phyloP scores from a whole-genome alignment of 2,329 filamentous ascomycete species.

The Paecilomyces sp. region DNA sequence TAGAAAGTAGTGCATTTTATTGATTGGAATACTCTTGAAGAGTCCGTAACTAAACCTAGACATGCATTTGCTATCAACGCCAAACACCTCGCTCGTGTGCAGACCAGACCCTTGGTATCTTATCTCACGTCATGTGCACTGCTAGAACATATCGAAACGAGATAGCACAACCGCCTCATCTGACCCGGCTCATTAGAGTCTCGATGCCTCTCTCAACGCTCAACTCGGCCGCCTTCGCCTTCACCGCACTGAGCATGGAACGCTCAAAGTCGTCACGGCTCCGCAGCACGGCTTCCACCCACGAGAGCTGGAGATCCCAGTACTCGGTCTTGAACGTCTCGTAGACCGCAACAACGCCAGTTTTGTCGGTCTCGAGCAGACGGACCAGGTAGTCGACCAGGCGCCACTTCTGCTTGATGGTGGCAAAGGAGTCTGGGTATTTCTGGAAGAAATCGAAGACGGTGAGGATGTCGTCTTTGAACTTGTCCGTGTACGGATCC shows the following conservation, averaged over 20 bases:
- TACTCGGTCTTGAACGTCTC: slow-evolving; percentile 76
- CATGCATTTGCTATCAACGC: slow-evolving; percentile 5
- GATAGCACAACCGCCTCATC: slow-evolving; percentile 54
- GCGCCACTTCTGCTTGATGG: slow-evolving; percentile 87
- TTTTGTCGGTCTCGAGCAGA: slow-evolving; percentile 68
- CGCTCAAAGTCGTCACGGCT: slow-evolving; percentile 90
- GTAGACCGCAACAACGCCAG: slow-evolving; percentile 68
- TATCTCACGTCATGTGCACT: background rate
- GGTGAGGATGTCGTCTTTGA: slow-evolving; percentile 85
- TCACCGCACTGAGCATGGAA: slow-evolving; percentile 79
- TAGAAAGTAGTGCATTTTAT: too few species aligned
- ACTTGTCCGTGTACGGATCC: slow-evolving; percentile 86
- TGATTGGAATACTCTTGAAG: background rate
- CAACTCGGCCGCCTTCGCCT: slow-evolving; percentile 79
- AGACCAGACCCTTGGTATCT: background rate
- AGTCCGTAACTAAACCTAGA: background rate
- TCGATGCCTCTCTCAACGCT: slow-evolving; percentile 73
- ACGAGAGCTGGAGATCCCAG: slow-evolving; percentile 90
- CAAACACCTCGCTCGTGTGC: slow-evolving; percentile 13
- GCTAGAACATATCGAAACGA: background rate
- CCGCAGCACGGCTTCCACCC: slow-evolving; percentile 88
- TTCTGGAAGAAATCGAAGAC: slow-evolving; percentile 83
- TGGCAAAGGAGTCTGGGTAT: slow-evolving; percentile 61
- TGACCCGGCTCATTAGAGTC: slow-evolving; percentile 92
- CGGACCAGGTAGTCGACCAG: slow-evolving; percentile 78